phyloP scores from a whole-genome alignment of 2,329 filamentous ascomycete species.

The Metarhizium album region DNA sequence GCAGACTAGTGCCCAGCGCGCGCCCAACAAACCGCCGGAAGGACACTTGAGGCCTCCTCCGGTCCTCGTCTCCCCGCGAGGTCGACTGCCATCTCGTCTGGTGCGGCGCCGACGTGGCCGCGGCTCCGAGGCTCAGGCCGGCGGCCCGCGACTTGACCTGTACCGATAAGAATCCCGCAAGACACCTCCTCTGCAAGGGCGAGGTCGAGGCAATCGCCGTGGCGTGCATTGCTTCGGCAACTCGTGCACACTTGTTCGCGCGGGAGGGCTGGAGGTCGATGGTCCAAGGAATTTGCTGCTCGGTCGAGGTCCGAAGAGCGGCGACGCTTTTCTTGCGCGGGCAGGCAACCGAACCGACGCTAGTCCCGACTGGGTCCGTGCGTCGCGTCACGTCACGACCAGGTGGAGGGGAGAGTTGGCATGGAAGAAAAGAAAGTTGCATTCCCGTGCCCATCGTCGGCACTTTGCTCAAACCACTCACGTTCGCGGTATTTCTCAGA shows the following conservation, averaged over 20 bases:
- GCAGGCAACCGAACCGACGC: not conserved
- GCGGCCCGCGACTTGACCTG: conserved; percentile 19
- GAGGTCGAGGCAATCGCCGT: conserved; percentile 23
- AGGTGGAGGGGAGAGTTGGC: conserved; percentile 7
- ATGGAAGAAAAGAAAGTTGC: not conserved
- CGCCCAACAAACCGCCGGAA: conserved; percentile 20
- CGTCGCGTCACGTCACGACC: conserved; percentile 1
- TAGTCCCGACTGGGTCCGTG: conserved; percentile 10
- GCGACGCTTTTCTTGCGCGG: not conserved
- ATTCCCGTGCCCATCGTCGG: not conserved
- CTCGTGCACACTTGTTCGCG: not conserved
- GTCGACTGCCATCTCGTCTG: conserved; percentile 20
- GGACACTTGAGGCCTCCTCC: conserved; percentile 19
- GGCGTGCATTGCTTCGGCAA: conserved; percentile 21
- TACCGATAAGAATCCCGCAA: conserved; percentile 22
- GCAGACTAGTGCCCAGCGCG: conserved; percentile 22
- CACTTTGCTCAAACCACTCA: not conserved
- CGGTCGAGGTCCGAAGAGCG: not conserved
- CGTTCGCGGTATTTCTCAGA: not conserved
- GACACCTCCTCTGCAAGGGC: conserved; percentile 20
- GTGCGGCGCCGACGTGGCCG: conserved; percentile 17
- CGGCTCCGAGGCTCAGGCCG: conserved; percentile 18
- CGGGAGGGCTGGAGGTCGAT: not conserved
- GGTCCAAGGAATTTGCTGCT: not conserved
- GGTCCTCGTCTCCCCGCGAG: conserved; percentile 9